Base-by-base conservation (phyloP, 345 rosid species). In the Lumnitzera racemosa region DNA sequence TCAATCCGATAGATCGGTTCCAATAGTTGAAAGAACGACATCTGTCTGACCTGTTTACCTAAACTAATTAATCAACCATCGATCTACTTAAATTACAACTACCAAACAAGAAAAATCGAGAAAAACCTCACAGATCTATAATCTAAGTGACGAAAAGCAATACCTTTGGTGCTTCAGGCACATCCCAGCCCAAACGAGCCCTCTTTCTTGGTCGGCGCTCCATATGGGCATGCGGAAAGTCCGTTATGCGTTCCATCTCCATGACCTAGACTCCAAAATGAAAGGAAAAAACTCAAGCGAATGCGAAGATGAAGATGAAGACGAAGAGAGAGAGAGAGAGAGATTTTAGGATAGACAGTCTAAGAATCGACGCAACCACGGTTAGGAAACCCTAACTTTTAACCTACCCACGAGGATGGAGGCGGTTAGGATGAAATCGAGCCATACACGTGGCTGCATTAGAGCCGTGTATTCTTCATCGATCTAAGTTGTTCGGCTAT, bases 181-280 rank as follows among this genome's bases (percentile, higher is more conserved):
- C 90, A 57, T 90, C 97, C 97, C 97, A 88, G 55, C 97, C 97
- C 61, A 90, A 67, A 65, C 97, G 97, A 51, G 83, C 85, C 67
- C 95, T 78, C 81, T 90, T 90, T 58, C 97, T 71, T 11, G 97
- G 97, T 48, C 95, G 91, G 17, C 83, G 89, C 71, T 88, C 96
- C 58, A 88, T 75, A 62, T 80, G 82, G 67, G 87, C 56, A 36
- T 62, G 81, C 46, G 97, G 96, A 62, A 90, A 73, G 67, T 83
- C 86, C 5, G 74, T 77, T 60, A 82, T 82, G 72, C 92, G 89
- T 70, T 88, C 96, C 89, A 76, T 88, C 94, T 88, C 96, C 97
- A 90, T 90, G 65, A 61, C 53, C 57, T 68, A 61, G 48, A 55
- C 36, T 59, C 12, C 23, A 20, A 27, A 59, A 12, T 49, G 8